phyloP scores from a whole-genome alignment of 345 rosid species.

The Dipteronia sinensis region DNA sequence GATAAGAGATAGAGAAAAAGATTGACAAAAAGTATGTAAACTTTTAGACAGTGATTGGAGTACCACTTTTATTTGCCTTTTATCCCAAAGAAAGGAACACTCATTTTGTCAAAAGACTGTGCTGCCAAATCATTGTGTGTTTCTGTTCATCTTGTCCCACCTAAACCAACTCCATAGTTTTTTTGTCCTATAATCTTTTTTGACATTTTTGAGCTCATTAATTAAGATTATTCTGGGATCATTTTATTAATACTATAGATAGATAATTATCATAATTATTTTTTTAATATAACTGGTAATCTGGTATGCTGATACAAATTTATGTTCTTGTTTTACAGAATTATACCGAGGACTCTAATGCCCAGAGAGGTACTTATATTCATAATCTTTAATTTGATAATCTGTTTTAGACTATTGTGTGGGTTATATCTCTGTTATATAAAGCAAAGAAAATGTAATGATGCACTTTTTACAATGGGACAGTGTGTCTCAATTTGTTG shows the following conservation, averaged over 20 bases:
- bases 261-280: neutral
- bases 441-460: neutral
- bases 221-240: neutral
- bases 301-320: neutral
- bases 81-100: neutral
- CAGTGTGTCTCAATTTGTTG: neutral
- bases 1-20: conserved; percentile 16
- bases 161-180: neutral
- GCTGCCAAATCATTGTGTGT: neutral
- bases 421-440: neutral
- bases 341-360: conserved; percentile 82
- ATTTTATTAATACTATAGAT: neutral
- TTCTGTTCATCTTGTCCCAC: neutral
- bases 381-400: neutral
- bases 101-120: conserved; percentile 14
- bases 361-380: conserved; percentile 70
- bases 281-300: neutral
- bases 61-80: neutral
- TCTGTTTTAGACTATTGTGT: neutral
- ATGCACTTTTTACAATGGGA: neutral
- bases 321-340: conserved; percentile 49
- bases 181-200: too few species aligned
- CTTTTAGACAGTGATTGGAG: conserved; percentile 20
- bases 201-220: neutral
- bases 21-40: conserved; percentile 17